phyloP scores from a whole-genome alignment of 768 basidiomycete genomes.

The Leucogyrophana mollusca region DNA sequence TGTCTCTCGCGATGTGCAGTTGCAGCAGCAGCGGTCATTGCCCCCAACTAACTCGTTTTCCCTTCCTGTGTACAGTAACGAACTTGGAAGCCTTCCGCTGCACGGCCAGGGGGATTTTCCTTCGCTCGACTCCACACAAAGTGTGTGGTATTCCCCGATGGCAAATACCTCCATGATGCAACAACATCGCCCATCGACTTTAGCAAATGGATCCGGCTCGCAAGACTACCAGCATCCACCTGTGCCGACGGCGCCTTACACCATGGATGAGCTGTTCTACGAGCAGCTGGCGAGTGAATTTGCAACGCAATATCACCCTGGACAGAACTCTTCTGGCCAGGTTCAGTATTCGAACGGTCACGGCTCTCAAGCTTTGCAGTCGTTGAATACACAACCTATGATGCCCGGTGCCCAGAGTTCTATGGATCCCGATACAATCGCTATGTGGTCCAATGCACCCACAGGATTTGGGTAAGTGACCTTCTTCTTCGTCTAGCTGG shows the following conservation, averaged over 20 bases:
- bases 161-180: not conserved
- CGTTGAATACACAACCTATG: no score
- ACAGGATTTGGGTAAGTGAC: slow-evolving; percentile 56
- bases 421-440: slow-evolving; percentile 50
- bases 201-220: not conserved
- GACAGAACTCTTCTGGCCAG: not conserved
- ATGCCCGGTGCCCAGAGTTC: slow-evolving; percentile 1
- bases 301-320: not conserved
- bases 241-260: slow-evolving; percentile 8
- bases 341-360: not conserved
- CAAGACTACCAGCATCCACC: not conserved
- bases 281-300: slow-evolving; percentile 12
- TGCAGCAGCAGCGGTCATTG: slow-evolving; percentile 12
- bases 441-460: slow-evolving; percentile 64
- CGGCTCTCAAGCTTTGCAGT: not conserved
- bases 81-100: slow-evolving; percentile 54
- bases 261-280: slow-evolving; percentile 21
- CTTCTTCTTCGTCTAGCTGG: not conserved
- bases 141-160: slow-evolving; percentile 23
- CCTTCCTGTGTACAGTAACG: slow-evolving; percentile 56
- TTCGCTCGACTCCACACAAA: no score
- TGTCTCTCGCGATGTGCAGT: slow-evolving; percentile 23
- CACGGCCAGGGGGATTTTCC: slow-evolving; percentile 29
- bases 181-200: not conserved
- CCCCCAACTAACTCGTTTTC: slow-evolving; percentile 21